Evolutionary conservation across 2,329 filamentous ascomycete species (phyloP), one percentile per base, ranked within the genome.

Genomic region (Fusarium hostae): DNA sequence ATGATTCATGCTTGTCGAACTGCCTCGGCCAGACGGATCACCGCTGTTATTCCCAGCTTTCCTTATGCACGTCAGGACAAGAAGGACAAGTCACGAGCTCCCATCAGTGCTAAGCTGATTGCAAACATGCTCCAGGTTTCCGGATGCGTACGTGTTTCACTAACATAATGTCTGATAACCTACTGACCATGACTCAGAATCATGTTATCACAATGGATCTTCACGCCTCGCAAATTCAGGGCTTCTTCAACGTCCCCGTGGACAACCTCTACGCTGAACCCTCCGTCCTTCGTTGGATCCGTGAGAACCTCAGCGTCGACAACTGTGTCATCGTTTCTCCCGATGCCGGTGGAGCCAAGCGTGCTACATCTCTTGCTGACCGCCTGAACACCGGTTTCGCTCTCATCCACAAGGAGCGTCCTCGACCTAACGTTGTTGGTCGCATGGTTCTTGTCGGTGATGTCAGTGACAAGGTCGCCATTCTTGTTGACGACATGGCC

Each of bases 121-220:
- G 95, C 95, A 63, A 98, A 98, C 83, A 98, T 98, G 95, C 87
- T 98, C 61, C 94, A 97, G 81, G 97, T 94, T 4, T 95, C 95
- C 45, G 95, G 95, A 62, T 97, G 94, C 82, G 81, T 82, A 79
- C 48, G 81, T 77, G 22, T 30, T 48, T 10, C 18, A 16, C 40
- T 44, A 15, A 57, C 20, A 26, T n/a, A n/a, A 48, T 58, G 32
- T 30, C 9, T 18, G 22, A 12, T 13, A 66, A 65, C n/a, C 48
- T 47, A 68, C 63, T 62, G 37, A 73, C 43, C 41, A 20, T 22
- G 13, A 22, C 18, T 22, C 59, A 82, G 81, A 83, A 83, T 59
- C 83, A 85, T 75, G 82, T 97, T 77, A 97, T 98, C 75, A 98
- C 95, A 22, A 97, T 98, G 94, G 95, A 98, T 79, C 87, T 98